Evolutionary conservation across 768 basidiomycete genomes (phyloP).

Genomic region (Chalciporus sphaerocephalus): DNA sequence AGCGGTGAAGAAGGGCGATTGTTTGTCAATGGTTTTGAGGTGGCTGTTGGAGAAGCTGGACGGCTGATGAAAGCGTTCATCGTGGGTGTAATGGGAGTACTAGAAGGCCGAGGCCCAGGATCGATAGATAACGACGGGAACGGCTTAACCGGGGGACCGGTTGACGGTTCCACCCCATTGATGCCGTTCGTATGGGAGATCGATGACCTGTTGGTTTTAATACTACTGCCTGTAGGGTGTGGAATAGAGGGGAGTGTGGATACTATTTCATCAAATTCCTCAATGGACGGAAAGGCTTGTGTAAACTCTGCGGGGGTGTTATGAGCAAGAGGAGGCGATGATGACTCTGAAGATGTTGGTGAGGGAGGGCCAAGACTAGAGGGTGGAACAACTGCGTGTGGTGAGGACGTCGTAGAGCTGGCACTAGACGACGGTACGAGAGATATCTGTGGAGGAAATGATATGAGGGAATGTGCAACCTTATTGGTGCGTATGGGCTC

Average conservation of each 20-base stretch:
- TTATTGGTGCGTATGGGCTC: slow-evolving; percentile 35
- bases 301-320: slow-evolving; percentile 53
- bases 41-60: slow-evolving; percentile 54
- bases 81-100: slow-evolving; percentile 62
- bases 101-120: slow-evolving; percentile 56
- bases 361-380: slow-evolving; percentile 75
- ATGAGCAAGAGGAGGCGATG: slow-evolving; percentile 47
- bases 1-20: slow-evolving; percentile 32
- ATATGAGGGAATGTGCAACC: slow-evolving; percentile 36
- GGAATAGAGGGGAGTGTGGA: slow-evolving; percentile 50
- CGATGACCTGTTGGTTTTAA: slow-evolving; percentile 5
- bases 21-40: slow-evolving; percentile 41
- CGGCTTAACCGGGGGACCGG: slow-evolving; percentile 28
- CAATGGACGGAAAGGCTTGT: slow-evolving; percentile 70
- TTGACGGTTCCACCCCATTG: slow-evolving; percentile 29
- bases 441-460: slow-evolving; percentile 19
- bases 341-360: slow-evolving; percentile 64
- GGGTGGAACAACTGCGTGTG: slow-evolving; percentile 65
- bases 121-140: slow-evolving; percentile 45
- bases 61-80: slow-evolving; percentile 55
- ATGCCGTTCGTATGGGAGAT: slow-evolving; percentile 29
- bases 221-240: slow-evolving; percentile 33
- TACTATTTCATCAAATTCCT: slow-evolving; percentile 61
- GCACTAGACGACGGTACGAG: slow-evolving; percentile 21
- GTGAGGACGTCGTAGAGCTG: slow-evolving; percentile 39